These are phyloP conservation scores for Alternaria brassicae DNA, from an alignment of 2,329 filamentous ascomycete species.

Conservation along the genomic window DNA sequence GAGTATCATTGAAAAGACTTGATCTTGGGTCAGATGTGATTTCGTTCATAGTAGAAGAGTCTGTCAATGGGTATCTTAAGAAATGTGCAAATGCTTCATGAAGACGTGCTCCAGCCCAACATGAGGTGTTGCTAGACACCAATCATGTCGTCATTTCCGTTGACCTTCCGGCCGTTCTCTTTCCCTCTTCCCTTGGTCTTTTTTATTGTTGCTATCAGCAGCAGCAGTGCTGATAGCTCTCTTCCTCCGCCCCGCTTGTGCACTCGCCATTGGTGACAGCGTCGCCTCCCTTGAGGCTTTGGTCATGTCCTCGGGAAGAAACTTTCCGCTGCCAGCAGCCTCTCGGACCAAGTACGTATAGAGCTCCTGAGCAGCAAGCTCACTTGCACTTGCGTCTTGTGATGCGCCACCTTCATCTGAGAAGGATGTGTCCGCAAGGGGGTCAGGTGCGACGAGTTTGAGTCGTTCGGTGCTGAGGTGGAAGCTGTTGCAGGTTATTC, in stretches of 20 bases:
- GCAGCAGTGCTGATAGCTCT: constrained; percentile 37
- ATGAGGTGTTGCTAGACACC: not conserved
- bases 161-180: constrained; percentile 18
- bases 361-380: constrained; percentile 44
- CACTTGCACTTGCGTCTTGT: constrained; percentile 39
- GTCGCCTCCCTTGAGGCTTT: constrained; percentile 26
- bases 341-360: constrained; percentile 41
- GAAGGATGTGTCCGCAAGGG: constrained; percentile 32
- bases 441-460: constrained; percentile 47
- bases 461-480: constrained; percentile 50
- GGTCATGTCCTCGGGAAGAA: constrained; percentile 30
- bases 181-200: constrained; percentile 33
- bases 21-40: not conserved
- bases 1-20: not conserved
- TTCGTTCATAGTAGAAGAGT: not conserved
- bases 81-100: not conserved
- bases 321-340: constrained; percentile 44
- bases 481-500: constrained; percentile 54
- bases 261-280: constrained; percentile 34
- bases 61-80: not conserved
- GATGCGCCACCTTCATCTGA: constrained; percentile 30
- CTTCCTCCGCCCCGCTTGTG: constrained; percentile 29
- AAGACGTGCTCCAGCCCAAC: not conserved
- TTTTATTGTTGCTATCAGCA: constrained; percentile 30
- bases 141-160: not conserved